phyloP scores from a whole-genome alignment of 805 yeast species.

The Zygotorulaspora sp. region DNA sequence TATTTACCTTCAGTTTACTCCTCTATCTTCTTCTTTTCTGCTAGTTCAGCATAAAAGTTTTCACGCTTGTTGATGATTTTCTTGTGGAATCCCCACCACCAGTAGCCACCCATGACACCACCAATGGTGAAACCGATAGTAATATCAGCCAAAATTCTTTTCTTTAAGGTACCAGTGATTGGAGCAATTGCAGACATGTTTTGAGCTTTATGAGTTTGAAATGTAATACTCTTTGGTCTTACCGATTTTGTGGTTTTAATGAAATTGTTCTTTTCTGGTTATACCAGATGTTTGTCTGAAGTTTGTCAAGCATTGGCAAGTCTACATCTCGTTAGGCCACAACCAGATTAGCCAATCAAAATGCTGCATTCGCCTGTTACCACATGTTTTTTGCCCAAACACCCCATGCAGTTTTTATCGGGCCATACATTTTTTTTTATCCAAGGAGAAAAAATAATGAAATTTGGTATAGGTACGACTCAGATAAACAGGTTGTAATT shows the following conservation, averaged over 20 bases:
- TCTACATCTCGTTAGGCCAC: too few species aligned
- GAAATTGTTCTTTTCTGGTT: background rate
- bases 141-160: slow-evolving; percentile 76
- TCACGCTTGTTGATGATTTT: slow-evolving; percentile 71
- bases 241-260: background rate
- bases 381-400: slow-evolving; percentile 9
- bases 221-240: too few species aligned
- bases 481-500: too few species aligned
- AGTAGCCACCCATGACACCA: slow-evolving; percentile 57
- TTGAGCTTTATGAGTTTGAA: background rate
- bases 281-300: too few species aligned
- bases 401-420: slow-evolving; percentile 12
- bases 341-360: slow-evolving; percentile 16
- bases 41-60: slow-evolving; percentile 73
- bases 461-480: too few species aligned
- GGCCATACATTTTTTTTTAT: slow-evolving; percentile 6
- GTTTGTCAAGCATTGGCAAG: too few species aligned
- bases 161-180: slow-evolving; percentile 77
- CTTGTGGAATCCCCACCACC: slow-evolving; percentile 88
- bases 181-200: slow-evolving; percentile 61
- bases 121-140: slow-evolving; percentile 63
- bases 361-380: slow-evolving; percentile 10
- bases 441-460: slow-evolving; percentile 3
- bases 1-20: slow-evolving; percentile 14
- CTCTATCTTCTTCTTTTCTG: slow-evolving; percentile 57